Percentiles rank a stretch among this genome's conserved stretches.
These are phyloP conservation scores for Xerocomellus amylosporus DNA, from an alignment of 768 basidiomycete genomes.

Conservation along the genomic window DNA sequence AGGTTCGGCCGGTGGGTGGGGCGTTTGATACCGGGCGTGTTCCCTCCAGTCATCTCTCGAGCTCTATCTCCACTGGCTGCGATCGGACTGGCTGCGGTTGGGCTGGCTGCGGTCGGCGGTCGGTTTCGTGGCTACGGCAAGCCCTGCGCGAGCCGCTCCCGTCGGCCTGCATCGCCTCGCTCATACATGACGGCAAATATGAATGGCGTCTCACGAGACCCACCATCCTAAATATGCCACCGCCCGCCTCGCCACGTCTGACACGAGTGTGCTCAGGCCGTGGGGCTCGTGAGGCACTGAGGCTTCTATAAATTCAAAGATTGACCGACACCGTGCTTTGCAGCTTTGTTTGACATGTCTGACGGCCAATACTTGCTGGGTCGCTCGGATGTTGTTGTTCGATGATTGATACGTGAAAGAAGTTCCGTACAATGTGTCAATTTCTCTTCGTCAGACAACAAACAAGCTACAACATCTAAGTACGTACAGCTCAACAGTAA, in stretches of 20 bases:
- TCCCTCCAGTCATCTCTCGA: background rate
- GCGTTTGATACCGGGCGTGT: background rate
- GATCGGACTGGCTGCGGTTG: background rate
- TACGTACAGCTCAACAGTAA: too few species aligned
- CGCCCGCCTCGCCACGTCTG: background rate
- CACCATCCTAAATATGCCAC: too few species aligned
- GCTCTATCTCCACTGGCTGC: background rate
- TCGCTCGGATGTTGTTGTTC: background rate
- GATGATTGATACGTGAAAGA: background rate
- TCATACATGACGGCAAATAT: background rate
- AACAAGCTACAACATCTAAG: background rate
- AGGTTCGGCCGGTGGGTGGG: background rate
- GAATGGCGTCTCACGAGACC: too few species aligned
- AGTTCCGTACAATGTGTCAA: background rate
- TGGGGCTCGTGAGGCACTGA: background rate
- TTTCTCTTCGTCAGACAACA: background rate
- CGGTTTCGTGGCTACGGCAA: too few species aligned
- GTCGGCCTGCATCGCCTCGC: background rate
- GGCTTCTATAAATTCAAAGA: too few species aligned
- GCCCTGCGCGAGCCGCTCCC: background rate
- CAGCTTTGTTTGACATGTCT: background rate
- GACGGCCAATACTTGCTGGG: background rate
- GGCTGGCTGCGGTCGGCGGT: background rate
- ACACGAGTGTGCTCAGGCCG: background rate
- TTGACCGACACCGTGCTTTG: background rate